phyloP scores from a whole-genome alignment of 2,329 filamentous ascomycete species.

The Grosmannia clavigera region DNA sequence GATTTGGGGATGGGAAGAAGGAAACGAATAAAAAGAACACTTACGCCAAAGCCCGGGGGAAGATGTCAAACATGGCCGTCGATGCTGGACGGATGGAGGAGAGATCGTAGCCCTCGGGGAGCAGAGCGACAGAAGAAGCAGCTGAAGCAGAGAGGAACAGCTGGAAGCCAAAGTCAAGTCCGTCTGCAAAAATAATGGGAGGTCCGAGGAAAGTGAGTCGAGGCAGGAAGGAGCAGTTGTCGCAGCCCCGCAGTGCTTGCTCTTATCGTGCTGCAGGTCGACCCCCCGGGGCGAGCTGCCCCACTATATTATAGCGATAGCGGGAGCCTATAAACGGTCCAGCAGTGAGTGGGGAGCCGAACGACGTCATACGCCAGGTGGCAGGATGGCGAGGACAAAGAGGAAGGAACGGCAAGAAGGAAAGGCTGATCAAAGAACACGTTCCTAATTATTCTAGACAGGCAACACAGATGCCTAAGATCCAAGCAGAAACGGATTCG shows the following conservation, averaged over 20 bases:
- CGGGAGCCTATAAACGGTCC: neutral
- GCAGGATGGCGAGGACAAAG: too few species aligned
- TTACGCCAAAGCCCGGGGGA: slow-evolving; percentile 12
- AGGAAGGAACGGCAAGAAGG: too few species aligned
- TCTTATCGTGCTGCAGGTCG: neutral
- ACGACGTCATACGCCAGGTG: neutral
- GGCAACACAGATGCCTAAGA: too few species aligned
- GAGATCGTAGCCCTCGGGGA: too few species aligned
- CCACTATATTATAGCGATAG: too few species aligned
- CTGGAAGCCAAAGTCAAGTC: neutral
- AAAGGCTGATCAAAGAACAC: too few species aligned
- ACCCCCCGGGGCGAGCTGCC: neutral
- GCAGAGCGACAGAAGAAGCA: neutral
- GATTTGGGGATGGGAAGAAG: neutral
- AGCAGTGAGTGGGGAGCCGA: neutral
- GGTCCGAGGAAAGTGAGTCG: too few species aligned
- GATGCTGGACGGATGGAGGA: neutral
- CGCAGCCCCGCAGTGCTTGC: too few species aligned
- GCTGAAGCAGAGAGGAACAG: neutral
- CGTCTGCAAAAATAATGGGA: too few species aligned
- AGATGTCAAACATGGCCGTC: slow-evolving; percentile 11
- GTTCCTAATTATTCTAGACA: too few species aligned
- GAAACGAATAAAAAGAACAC: neutral
- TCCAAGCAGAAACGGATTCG: too few species aligned
- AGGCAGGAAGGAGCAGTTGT: too few species aligned